These are phyloP conservation scores for Tribonema minus DNA, from an alignment of 108 stramenopile genomes.

Conservation along the genomic window DNA sequence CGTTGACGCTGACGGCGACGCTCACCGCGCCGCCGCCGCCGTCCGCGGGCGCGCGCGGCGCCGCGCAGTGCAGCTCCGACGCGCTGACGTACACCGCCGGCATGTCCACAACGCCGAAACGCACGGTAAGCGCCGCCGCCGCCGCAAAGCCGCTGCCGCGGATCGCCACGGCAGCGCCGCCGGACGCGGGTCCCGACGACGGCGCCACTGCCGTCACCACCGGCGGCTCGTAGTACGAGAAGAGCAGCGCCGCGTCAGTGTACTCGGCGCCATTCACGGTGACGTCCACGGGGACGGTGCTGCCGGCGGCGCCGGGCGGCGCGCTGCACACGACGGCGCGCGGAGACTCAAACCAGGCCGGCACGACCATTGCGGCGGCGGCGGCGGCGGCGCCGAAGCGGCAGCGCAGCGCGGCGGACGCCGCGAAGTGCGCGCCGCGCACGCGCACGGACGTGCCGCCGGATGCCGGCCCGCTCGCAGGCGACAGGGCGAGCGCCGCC, in stretches of 20 bases:
- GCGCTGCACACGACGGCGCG: not conserved
- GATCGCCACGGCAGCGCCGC: not conserved
- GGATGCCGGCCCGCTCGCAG: not conserved
- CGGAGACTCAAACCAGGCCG: too few relatives aligned
- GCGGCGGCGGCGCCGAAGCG: not conserved
- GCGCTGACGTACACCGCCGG: constrained; percentile 9
- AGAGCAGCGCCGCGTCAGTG: not conserved
- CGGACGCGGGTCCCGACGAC: not conserved
- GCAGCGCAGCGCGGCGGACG: not conserved
- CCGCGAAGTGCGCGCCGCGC: not conserved
- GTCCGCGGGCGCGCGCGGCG: not conserved
- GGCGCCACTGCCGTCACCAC: not conserved
- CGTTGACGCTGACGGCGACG: not conserved
- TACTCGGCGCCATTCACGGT: constrained; percentile 30
- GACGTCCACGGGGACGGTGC: constrained; percentile 6
- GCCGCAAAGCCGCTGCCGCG: not conserved
- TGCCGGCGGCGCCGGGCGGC: not conserved
- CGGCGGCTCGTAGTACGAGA: not conserved
- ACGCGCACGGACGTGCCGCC: not conserved
- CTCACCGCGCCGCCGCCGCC: not conserved
- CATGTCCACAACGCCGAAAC: constrained; percentile 16
- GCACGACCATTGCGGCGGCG: too few relatives aligned
- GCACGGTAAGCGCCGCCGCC: not conserved
- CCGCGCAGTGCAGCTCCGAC: constrained; percentile 8
- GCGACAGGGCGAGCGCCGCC: not conserved